Conservation (phyloP, 2,329 filamentous ascomycete genomes). For the Claviceps maximensis region DNA sequence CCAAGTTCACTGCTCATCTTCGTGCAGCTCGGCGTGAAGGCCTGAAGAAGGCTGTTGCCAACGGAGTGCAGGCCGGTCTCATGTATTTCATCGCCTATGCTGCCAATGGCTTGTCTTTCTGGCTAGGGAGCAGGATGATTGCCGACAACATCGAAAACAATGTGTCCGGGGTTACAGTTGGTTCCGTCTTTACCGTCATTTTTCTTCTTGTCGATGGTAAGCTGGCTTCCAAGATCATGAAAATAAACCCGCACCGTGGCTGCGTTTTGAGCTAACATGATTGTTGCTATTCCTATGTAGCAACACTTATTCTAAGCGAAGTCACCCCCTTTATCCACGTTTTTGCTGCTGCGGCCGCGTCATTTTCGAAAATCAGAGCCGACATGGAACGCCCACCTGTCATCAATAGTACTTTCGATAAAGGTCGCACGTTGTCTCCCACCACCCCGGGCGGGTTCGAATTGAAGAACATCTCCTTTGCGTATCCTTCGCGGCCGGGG, state of each 20-base stretch:
- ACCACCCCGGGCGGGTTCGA: conserved; percentile 5
- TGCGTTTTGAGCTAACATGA: background rate
- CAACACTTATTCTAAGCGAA: conserved; percentile 32
- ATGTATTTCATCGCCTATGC: conserved; percentile 54
- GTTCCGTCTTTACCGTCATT: conserved; percentile 40
- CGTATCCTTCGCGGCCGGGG: conserved; percentile 30
- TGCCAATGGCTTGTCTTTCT: conserved; percentile 52
- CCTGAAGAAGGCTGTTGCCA: conserved; percentile 41
- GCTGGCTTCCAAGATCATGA: conserved; percentile 1
- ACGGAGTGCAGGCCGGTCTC: conserved; percentile 45
- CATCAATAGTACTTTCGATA: conserved; percentile 24
- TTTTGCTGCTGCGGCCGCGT: conserved; percentile 38
- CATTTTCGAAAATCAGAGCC: conserved; percentile 38
- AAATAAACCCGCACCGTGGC: background rate
- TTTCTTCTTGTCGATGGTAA: conserved; percentile 38
- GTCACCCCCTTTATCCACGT: conserved; percentile 46
- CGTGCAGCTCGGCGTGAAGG: conserved; percentile 31
- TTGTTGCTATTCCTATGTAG: background rate
- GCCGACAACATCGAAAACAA: conserved; percentile 18
- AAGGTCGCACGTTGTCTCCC: conserved; percentile 24
- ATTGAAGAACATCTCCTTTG: conserved; percentile 24
- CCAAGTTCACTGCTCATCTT: conserved; percentile 25
- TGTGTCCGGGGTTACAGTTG: conserved; percentile 25
- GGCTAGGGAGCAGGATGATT: conserved; percentile 41
- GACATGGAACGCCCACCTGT: conserved; percentile 36